Evolutionary conservation across 371 early-diverging fungal species (phyloP), one percentile per base, ranked within the genome.

Genomic region (Mortierella sp.): DNA sequence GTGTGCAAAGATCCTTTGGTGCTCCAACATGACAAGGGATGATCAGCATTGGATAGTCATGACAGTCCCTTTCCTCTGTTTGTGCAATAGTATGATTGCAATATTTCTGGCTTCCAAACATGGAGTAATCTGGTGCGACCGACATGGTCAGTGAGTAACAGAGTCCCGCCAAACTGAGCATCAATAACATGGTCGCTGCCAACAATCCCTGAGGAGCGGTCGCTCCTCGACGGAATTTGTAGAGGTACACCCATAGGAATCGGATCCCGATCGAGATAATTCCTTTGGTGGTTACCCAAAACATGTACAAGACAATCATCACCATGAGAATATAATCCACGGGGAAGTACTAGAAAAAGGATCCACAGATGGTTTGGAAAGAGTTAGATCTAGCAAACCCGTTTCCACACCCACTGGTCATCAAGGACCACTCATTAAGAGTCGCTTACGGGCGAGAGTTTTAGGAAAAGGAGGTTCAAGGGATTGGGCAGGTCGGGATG

Each of bases 101-200:
- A 75, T 88, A 92, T 58, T 84, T 82, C 76, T 92, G 91, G 63
- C 87, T 88, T 45, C 91, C 90, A 81, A 88, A 92, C 76, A 89
- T 89, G 45, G 90, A 82, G 69, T 92, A 92, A 1, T 87, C 87
- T 15, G 92, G 92, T 26, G 89, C 88, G 16, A 91, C 85, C 11
- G 86, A 82, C 58, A 85, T 85, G 37, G 89, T 88, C 58, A 90
- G 51, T 0, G 88, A 82, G 57, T 89, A 91, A 43, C 85, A 84
- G 28, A 91, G 69, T 7, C 89, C 89, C n/a, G 89, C 81, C 26
- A 91, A 64, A 44, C 86, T 84, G 50, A 92, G 80, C 60, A 87
- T 89, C 45, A 89, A 56, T 4, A 90, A 48, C 30, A 86, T 82
- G 23, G 85, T 74, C 7, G 81, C 79, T 26, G 88, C 83, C 52